These are phyloP conservation scores for Rhynchosporium graminicola DNA, from an alignment of 2,329 filamentous ascomycete genomes.

Conservation along the genomic window DNA sequence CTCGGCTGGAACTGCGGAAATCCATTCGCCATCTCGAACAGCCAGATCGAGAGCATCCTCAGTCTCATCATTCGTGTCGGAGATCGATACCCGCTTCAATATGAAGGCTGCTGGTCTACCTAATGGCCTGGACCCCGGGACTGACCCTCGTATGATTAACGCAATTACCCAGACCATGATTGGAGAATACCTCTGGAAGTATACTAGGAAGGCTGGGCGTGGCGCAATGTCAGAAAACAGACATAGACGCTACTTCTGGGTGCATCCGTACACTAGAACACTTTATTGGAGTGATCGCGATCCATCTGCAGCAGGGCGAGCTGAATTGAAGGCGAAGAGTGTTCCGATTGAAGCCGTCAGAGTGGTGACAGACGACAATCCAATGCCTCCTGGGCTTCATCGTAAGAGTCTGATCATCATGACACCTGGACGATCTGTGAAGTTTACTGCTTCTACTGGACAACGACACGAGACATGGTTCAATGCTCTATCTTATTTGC, in stretches of 20 bases:
- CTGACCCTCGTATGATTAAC: conserved; percentile 97
- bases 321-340: conserved; percentile 80
- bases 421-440: conserved; percentile 83
- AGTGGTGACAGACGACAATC: conserved; percentile 92
- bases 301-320: conserved; percentile 74
- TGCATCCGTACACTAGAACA: conserved; percentile 94
- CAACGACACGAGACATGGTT: conserved; percentile 98
- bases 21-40: conserved; percentile 49
- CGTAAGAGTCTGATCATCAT: conserved; percentile 90
- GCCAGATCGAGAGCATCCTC: conserved; percentile 72
- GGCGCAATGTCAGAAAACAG: conserved; percentile 85
- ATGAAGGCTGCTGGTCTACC: conserved; percentile 59
- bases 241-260: conserved; percentile 97
- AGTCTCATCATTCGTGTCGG: conserved; percentile 91
- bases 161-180: conserved; percentile 99
- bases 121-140: conserved; percentile 66
- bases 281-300: conserved; percentile 96
- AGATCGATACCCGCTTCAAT: conserved; percentile 89
- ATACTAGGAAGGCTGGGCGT: conserved; percentile 91
- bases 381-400: conserved; percentile 90
- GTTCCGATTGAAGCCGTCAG: conserved; percentile 88
- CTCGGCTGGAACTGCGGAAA: conserved; percentile 49
- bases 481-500: conserved; percentile 90
- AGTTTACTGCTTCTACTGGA: conserved; percentile 91
- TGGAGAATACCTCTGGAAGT: conserved; percentile 98